A percentile compares a stretch with the other conserved stretches of the same genome.
Evolutionary conservation across 192 early-diverging fungal genomes (phyloP).

Genomic region (Rhizophagus sp.): DNA sequence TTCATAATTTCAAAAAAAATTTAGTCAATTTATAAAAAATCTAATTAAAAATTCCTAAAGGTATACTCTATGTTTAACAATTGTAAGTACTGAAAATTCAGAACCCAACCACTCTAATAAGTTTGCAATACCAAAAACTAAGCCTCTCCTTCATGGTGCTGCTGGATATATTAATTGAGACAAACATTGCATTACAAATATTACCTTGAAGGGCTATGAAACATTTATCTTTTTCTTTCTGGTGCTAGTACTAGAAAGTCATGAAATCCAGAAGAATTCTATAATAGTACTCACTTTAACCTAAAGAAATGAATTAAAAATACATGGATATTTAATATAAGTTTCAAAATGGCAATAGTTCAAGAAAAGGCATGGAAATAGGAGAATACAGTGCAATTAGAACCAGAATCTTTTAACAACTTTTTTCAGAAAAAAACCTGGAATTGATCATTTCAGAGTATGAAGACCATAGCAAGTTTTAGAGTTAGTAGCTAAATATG

Average conservation of each 20-base stretch:
- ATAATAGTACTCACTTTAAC: constrained; percentile 5
- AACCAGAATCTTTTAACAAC: constrained; percentile 24
- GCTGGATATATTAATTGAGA: too few relatives aligned
- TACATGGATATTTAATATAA: constrained; percentile 25
- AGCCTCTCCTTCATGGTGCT: too few relatives aligned
- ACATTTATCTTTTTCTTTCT: constrained; percentile 30
- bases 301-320: constrained; percentile 9
- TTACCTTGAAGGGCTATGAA: constrained; percentile 9
- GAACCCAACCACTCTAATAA: too few relatives aligned
- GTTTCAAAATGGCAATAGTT: constrained; percentile 8
- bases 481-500: constrained; percentile 19
- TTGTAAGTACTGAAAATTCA: too few relatives aligned
- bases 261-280: constrained; percentile 28
- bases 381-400: background rate
- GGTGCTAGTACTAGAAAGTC: constrained; percentile 32
- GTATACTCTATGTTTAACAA: too few relatives aligned
- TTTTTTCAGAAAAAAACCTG: constrained; percentile 8
- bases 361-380: background rate
- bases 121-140: too few relatives aligned
- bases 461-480: constrained; percentile 8
- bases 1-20: too few relatives aligned
- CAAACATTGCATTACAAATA: constrained; percentile 20
- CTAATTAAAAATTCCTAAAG: too few relatives aligned
- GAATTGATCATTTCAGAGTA: constrained; percentile 3
- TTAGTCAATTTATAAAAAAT: too few relatives aligned